Evolutionary conservation across 78 protist species (phyloP).

Genomic region (Cavenderia fasciculata): DNA sequence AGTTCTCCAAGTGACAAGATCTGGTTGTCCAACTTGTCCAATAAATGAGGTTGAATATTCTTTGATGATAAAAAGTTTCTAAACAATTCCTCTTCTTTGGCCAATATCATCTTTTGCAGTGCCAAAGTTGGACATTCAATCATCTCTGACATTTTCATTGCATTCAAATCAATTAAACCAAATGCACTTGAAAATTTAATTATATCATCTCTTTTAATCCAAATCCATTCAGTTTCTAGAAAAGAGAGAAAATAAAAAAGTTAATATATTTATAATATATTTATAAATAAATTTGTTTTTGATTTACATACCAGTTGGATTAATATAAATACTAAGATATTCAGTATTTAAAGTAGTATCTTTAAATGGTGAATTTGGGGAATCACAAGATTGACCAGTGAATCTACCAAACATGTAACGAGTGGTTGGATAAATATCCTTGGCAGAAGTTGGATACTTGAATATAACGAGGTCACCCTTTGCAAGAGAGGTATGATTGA

Average conservation of each 20-base stretch:
- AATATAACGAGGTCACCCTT: conserved; percentile 44
- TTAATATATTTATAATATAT: neutral
- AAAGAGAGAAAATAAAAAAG: neutral
- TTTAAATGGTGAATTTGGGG: neutral
- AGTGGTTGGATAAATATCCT: neutral
- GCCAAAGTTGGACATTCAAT: conserved; percentile 41
- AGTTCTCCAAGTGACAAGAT: conserved; percentile 1
- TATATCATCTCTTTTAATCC: conserved; percentile 40
- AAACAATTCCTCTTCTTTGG: conserved; percentile 2
- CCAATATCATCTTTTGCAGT: neutral
- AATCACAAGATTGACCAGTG: conserved; percentile 27
- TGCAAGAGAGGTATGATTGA: neutral
- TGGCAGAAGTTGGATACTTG: conserved; percentile 1
- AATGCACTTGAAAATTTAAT: conserved; percentile 26
- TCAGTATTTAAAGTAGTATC: neutral
- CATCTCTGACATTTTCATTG: conserved; percentile 7
- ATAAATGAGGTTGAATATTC: neutral
- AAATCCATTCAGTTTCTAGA: conserved; percentile 48
- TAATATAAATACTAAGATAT: conserved; percentile 24
- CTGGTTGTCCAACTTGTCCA: conserved; percentile 23
- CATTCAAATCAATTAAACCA: neutral
- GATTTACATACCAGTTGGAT: conserved; percentile 8
- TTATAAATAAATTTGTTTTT: no score
- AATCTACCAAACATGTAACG: conserved; percentile 38
- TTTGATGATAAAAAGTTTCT: neutral